Evolutionary conservation across 805 yeast species (phyloP), one percentile per base, ranked within the genome.

Genomic region (Jamesozyma lodderae): DNA sequence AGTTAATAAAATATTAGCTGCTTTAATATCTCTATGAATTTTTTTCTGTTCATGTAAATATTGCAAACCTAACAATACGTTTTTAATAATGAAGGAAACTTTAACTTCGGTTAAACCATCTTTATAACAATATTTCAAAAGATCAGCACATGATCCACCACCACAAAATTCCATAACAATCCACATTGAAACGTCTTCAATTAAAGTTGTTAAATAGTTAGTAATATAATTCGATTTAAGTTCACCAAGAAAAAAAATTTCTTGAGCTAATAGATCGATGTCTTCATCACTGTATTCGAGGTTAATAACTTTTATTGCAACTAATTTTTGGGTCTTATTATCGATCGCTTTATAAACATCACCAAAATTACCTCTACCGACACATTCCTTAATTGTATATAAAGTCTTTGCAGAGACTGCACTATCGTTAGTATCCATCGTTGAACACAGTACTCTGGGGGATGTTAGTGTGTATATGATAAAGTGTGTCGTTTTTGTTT

Each of bases 151-250:
- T 1, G 96, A 84, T 0, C 96, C 96, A 21, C 94, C 96, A 10
- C 90, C 95, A 60, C 97, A 92, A 54, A 73, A 86, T 57, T 90
- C 98, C 96, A 92, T 85, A 4, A 80, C 80, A 34, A 90, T 83
- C 81, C 87, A 88, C 75, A 92, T 75, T 5, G 75, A 69, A 31
- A 76, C 75, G 31, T 77, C 85, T 31, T 69, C 66, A 4, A 81
- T 58, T 51, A 76, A 73, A 1, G 95, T 77, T 34, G 77, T 78
- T 49, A 64, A 69, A 53, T 78, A 77, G 31, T 69, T 68, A 2
- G 92, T 85, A 37, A 92, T 76, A 50, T 72, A 74, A 1, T 73
- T 73, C n/a, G 81, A 75, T 35, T 68, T 68, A 41, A 88, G 60
- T 35, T 76, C 76, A 16, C 83, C 74, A 19, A 92, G 63, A 44